Percentiles rank a stretch among this genome's conserved stretches.
Conservation (phyloP, 305 asterid species). For the Fraxinus dipetala region DNA sequence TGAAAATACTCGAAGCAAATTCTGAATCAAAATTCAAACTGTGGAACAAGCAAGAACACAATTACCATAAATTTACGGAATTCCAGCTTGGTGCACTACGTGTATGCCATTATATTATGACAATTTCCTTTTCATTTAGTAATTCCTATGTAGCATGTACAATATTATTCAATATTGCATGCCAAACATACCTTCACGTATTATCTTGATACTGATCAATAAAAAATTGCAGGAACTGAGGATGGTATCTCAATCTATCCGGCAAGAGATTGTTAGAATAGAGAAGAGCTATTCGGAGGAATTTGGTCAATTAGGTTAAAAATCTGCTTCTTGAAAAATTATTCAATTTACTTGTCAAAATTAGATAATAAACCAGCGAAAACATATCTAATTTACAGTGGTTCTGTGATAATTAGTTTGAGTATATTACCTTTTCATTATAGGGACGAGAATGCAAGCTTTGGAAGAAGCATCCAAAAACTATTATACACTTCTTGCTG, state of each 20-base stretch:
- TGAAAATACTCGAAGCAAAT: slow-evolving; percentile 28
- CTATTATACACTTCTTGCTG: slow-evolving; percentile 61
- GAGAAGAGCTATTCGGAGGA: slow-evolving; percentile 62
- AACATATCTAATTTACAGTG: not conserved
- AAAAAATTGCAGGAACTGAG: slow-evolving; percentile 58
- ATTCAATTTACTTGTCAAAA: slow-evolving; percentile 1
- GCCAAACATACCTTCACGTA: not conserved
- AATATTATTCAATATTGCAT: not conserved
- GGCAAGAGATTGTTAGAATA: slow-evolving; percentile 62
- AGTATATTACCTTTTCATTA: slow-evolving; percentile 3
- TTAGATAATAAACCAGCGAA: not conserved
- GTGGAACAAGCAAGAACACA: slow-evolving; percentile 63
- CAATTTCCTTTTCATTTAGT: not conserved
- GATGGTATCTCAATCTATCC: slow-evolving; percentile 67
- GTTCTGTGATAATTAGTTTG: not conserved
- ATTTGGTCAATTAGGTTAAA: slow-evolving; percentile 53
- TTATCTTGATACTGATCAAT: slow-evolving; percentile 7
- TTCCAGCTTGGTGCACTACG: slow-evolving; percentile 76
- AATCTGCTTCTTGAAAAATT: not conserved
- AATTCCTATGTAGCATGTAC: not conserved
- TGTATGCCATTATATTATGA: slow-evolving; percentile 38
- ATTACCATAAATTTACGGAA: slow-evolving; percentile 58
- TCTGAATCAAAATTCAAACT: slow-evolving; percentile 23
- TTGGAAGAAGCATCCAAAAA: slow-evolving; percentile 62
- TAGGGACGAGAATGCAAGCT: slow-evolving; percentile 54